These are phyloP conservation scores for Yamadazyma buinensis DNA, from an alignment of 1,139 yeast genomes.

Conservation along the genomic window DNA sequence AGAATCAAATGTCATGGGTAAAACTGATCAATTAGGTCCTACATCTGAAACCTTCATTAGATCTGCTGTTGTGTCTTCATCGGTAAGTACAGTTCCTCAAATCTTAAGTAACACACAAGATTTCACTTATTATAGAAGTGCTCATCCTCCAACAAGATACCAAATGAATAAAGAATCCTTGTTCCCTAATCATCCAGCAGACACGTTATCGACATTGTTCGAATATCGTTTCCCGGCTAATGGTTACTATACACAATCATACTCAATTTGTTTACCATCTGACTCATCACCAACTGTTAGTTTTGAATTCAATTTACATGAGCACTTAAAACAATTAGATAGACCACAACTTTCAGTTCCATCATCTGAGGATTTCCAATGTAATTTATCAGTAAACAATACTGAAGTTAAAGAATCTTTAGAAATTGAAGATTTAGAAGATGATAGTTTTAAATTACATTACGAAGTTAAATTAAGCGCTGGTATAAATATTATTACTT, in stretches of 20 bases:
- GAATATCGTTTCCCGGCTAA: constrained; percentile 46
- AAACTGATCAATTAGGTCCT: constrained; percentile 23
- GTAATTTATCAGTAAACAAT: constrained; percentile 45
- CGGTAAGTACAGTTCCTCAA: constrained; percentile 26
- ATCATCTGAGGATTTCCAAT: constrained; percentile 41
- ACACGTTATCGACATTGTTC: constrained; percentile 28
- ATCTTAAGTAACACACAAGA: constrained; percentile 26
- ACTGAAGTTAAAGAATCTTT: constrained; percentile 41
- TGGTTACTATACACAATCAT: constrained; percentile 41
- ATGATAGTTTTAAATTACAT: constrained; percentile 28
- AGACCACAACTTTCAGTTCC: constrained; percentile 27
- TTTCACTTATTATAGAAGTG: constrained; percentile 12
- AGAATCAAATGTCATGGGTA: constrained; percentile 26
- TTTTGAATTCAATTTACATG: constrained; percentile 42
- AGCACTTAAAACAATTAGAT: constrained; percentile 33
- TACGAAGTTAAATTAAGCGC: constrained; percentile 48
- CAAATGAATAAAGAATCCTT: constrained; percentile 28
- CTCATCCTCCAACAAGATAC: constrained; percentile 15
- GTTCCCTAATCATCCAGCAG: constrained; percentile 30
- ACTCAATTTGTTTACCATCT: constrained; percentile 41
- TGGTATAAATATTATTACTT: constrained; percentile 46
- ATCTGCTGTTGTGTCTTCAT: constrained; percentile 34
- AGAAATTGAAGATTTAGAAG: constrained; percentile 27
- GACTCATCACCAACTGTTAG: constrained; percentile 43
- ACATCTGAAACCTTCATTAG: constrained; percentile 31